Evolutionary conservation across 2,329 filamentous ascomycete species (phyloP).

Genomic region (Dendrostoma leiphaemia): DNA sequence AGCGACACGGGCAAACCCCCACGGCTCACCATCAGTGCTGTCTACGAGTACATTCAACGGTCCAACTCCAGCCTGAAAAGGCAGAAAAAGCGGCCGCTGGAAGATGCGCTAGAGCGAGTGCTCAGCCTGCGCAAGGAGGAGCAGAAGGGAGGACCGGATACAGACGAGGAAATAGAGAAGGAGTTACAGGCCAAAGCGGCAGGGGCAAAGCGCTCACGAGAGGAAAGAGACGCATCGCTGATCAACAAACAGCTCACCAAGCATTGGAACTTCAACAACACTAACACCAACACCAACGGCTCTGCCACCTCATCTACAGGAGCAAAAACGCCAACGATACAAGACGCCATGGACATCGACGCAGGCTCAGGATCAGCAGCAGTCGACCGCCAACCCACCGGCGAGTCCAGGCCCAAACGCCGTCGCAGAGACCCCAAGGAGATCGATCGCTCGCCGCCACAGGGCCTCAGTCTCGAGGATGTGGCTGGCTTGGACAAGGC

Average conservation of each 20-base stretch:
- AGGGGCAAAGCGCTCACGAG: conserved; percentile 20
- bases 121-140: conserved; percentile 71
- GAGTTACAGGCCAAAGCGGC: conserved; percentile 25
- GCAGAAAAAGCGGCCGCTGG: conserved; percentile 75
- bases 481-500: conserved; percentile 76
- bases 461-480: conserved; percentile 66
- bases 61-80: conserved; percentile 87
- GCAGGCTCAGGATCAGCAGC: conserved; percentile 26
- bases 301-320: conserved; percentile 12
- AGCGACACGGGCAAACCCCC: conserved; percentile 16
- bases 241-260: conserved; percentile 42
- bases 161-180: conserved; percentile 40
- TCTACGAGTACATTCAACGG: conserved; percentile 77
- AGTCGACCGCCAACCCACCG: conserved; percentile 56
- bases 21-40: conserved; percentile 52
- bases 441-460: conserved; percentile 63
- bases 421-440: conserved; percentile 53
- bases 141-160: conserved; percentile 52
- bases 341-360: conserved; percentile 24
- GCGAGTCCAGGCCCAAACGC: conserved; percentile 66
- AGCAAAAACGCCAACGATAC: conserved; percentile 21
- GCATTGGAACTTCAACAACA: conserved; percentile 33
- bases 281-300: conserved; percentile 18
- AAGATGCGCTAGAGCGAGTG: conserved; percentile 83
- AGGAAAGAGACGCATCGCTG: conserved; percentile 28